Percentiles rank a stretch among this genome's conserved stretches.
Conservation (phyloP, 371 early-diverging fungal genomes). For the Actinomucor elegans region DNA sequence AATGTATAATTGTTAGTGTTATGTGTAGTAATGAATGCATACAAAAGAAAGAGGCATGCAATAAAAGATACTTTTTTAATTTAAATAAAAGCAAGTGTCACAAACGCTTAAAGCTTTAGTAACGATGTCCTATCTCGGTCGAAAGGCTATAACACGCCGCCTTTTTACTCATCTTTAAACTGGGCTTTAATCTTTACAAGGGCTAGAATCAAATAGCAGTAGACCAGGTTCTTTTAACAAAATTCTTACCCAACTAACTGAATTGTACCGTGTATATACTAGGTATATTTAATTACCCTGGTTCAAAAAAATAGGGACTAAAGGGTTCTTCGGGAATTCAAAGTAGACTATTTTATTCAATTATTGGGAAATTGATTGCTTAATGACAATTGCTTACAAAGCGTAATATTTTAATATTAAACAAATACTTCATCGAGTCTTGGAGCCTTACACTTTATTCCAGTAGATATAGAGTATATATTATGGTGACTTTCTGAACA, state of each 20-base stretch:
- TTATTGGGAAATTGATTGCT: too few relatives aligned
- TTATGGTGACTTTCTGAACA: too few relatives aligned
- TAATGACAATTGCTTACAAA: too few relatives aligned
- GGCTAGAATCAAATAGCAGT: background rate
- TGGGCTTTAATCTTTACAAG: background rate
- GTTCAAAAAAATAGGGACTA: conserved; percentile 11
- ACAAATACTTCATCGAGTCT: too few relatives aligned
- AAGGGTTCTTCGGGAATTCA: conserved; percentile 12
- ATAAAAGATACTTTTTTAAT: background rate
- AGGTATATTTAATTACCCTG: background rate
- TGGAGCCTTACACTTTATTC: too few relatives aligned
- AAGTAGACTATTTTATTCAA: too few relatives aligned
- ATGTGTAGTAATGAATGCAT: too few relatives aligned
- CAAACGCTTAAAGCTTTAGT: background rate
- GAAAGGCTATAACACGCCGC: background rate
- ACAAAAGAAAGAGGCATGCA: background rate
- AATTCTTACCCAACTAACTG: background rate
- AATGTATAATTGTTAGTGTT: too few relatives aligned
- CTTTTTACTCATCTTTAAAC: background rate
- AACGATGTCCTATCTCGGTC: background rate
- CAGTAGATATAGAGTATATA: too few relatives aligned
- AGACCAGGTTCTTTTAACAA: background rate
- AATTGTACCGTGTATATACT: too few relatives aligned
- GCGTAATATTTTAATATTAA: too few relatives aligned
- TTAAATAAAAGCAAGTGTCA: background rate